phyloP scores from a whole-genome alignment of 179 eudicot genomes.

The Drosera spatulata region DNA sequence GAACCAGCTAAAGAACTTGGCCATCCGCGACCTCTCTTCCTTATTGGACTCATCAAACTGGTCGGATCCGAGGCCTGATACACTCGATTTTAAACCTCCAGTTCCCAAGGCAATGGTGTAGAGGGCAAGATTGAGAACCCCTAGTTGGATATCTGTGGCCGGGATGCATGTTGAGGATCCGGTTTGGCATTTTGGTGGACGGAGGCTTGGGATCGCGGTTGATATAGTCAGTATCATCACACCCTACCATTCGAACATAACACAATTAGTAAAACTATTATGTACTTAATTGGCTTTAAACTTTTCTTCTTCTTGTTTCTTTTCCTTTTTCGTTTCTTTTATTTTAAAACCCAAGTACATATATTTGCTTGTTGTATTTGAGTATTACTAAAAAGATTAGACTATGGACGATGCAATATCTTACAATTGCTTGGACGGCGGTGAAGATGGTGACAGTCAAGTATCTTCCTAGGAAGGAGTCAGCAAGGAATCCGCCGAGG shows the following conservation, averaged over 20 bases:
- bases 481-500: no score
- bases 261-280: no score
- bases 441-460: constrained; percentile 76
- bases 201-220: constrained; percentile 31
- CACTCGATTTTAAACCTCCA: constrained; percentile 84
- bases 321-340: no score
- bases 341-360: no score
- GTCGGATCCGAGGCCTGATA: constrained; percentile 88
- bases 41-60: constrained; percentile 66
- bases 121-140: constrained; percentile 23
- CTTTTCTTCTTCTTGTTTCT: no score
- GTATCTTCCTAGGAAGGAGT: constrained; percentile 29
- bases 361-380: no score
- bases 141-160: constrained; percentile 18
- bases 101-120: constrained; percentile 62
- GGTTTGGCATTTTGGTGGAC: constrained; percentile 49
- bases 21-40: constrained; percentile 45
- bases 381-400: neutral
- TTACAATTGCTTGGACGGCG: constrained; percentile 71
- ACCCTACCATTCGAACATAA: no score
- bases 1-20: constrained; percentile 76
- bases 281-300: no score
- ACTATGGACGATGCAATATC: neutral
- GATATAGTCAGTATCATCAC: no score
- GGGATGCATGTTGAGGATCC: constrained; percentile 10